Evolutionary conservation across 805 yeast genomes (phyloP), one percentile per base, ranked within the genome.

Genomic region (Groenewaldozyma salmanticensis): DNA sequence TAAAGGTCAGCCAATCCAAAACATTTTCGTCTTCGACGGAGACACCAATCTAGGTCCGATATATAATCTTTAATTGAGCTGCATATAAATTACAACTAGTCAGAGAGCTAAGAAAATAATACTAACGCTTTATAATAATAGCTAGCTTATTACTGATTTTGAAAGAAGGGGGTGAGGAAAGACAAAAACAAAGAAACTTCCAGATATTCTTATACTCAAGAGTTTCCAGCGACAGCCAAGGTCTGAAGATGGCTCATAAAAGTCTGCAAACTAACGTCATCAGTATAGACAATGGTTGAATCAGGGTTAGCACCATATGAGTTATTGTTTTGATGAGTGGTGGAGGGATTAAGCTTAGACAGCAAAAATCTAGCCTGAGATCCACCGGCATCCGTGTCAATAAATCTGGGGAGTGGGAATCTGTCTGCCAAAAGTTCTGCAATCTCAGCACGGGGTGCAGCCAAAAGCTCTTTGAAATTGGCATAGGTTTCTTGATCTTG

Each of bases 311-410:
- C 75, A 34, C 74, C 74, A 37, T 59, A 59, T 29, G 63, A 65
- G 36, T 66, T 69, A 20, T 59, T 64, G 49, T 75, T 74, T 59
- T 80, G 77, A 59, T 82, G 81, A 31, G 88, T 80, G 49, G 83
- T 86, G 36, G 95, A 81, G 32, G 98, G 98, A 62, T 94, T 92
- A 62, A 92, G 76, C 65, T 87, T 92, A 21, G 96, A 85, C 63
- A 86, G 78, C 63, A 92, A 72, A 72, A 92, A 92, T 66, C 99
- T 79, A 2, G 97, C 96, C 66, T 92, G 99, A 13, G 96, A 88
- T 42, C 96, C 96, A 54, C 98, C 97, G 54, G 90, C 96, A 60
- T 90, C 96, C 45, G 96, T 86, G 54, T 90, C 95, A 52, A 92
- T 88, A 58, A 90, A 92, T 65, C 98, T 77, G 37, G 99, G 99